Base-by-base conservation (phyloP, 148 eudicot species). In the Salicornia ramosissima region DNA sequence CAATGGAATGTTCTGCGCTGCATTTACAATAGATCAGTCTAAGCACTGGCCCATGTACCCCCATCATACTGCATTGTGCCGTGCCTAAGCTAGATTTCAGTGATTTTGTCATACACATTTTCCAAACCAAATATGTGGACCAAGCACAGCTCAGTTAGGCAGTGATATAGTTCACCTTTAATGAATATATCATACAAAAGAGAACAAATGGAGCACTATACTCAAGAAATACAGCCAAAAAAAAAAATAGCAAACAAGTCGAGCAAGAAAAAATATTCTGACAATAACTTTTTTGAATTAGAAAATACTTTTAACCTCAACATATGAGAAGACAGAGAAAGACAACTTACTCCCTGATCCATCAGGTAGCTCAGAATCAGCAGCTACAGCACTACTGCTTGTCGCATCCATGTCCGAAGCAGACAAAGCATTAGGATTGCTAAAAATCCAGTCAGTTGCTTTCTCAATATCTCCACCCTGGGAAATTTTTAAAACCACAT, bases 381-480 rank as follows among this genome's bases (percentile, higher is more conserved):
- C 81, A 59, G 76, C 65, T 39, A 77, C 69, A 67, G 77, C 65
- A 56, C 80, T 80, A 68, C 89, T 74, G 74, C 80, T 84, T 50
- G 91, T 79, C 45, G 90, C 76, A 71, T 90, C 96, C 90, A 85
- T 85, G 72, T 82, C 81, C 4, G 90, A 83, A 2, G 85, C 31
- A 28, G 78, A 76, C 49, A 86, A 58, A 10, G 81, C 83, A 80
- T 81, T 69, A 51, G 85, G 87, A 60, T 79, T 83, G 75, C 80
- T 88, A 77, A 94, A 88, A 79, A 94, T 90, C 99, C 97, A 94
- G 66, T 94, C 96, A 36, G 99, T 90, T 73, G 99, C 97, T 87
- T 78, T 87, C 81, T 88, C 96, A 49, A 94, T 84, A 78, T 94
- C 96, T 78, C 91, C 91, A 75, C 88, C 96, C 99, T 94, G 80